These are phyloP conservation scores for Russula griseocarnosa DNA, from an alignment of 768 basidiomycete genomes.

Conservation along the genomic window DNA sequence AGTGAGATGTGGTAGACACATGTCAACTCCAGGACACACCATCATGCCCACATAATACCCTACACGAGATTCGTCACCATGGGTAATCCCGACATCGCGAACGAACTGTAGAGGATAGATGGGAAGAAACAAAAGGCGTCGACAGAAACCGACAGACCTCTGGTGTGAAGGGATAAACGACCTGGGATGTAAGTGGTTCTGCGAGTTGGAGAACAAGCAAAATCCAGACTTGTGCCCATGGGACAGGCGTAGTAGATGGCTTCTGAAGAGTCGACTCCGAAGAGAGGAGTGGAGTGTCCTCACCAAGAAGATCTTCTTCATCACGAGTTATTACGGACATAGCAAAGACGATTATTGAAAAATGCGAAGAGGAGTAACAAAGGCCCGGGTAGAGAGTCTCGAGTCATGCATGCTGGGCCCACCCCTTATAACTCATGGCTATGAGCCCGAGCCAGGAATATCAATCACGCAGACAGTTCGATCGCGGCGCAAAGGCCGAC, in stretches of 20 bases:
- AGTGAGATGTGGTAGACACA: background rate
- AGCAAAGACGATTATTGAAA: background rate
- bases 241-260: slow-evolving; percentile 53
- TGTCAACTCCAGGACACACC: slow-evolving; percentile 39
- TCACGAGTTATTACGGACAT: slow-evolving; percentile 6
- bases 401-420: background rate
- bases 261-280: slow-evolving; percentile 28
- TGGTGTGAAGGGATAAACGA: slow-evolving; percentile 53
- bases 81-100: slow-evolving; percentile 61
- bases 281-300: slow-evolving; percentile 27
- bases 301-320: slow-evolving; percentile 9
- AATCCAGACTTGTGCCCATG: slow-evolving; percentile 66
- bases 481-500: background rate
- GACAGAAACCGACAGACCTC: slow-evolving; percentile 8
- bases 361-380: background rate
- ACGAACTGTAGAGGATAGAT: slow-evolving; percentile 44
- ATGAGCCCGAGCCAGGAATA: too few species aligned
- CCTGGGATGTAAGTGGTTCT: slow-evolving; percentile 71
- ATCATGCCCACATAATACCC: slow-evolving; percentile 77
- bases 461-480: background rate
- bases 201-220: slow-evolving; percentile 70
- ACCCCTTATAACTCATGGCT: background rate
- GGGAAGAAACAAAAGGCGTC: background rate
- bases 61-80: slow-evolving; percentile 65
- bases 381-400: background rate